Evolutionary conservation across 257 asterid species (phyloP), one percentile per base, ranked within the genome.

Genomic region (Marsdenia floribunda): DNA sequence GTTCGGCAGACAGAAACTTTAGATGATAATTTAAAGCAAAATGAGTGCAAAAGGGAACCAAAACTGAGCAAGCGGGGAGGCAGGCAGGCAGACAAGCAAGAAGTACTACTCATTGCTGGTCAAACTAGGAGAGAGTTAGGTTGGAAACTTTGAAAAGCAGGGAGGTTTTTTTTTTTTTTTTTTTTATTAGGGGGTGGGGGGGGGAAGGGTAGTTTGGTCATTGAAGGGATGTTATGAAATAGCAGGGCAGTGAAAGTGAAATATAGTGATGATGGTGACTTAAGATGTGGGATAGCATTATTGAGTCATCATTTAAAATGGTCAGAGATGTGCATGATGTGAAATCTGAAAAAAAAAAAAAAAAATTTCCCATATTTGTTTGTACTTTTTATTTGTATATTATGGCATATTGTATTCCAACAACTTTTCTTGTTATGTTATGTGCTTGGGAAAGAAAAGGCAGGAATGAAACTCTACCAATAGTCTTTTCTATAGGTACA

Each of bases 241-340:
- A 42, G 76, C 66, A 14, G 35, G 26, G 19, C 69, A 26, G 26
- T 59, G 70, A 14, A 59, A 60, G 76, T 73, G 59, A 60, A 21
- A 8, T 47, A 2, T 22, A 21, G 26, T n/a, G 73, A 13, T 3
- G 14, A 11, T 5, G n/a, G 60, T 69, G 58, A 46, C 24, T 24
- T 13, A 14, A 22, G 40, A n/a, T 4, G 49, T 44, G 0, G 49
- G 49, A 18, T n/a, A 26, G 60, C 3, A 64, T 74, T n/a, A 74
- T 74, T 35, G 55, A 64, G 66, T 64, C 66, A 64, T 74, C 42
- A 74, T 50, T 74, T 38, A 35, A 44, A 7, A 33, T 64, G 61
- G 65, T 49, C 78, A 65, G 78, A 64, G 38, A 50, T 63, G 49
- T 7, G 13, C 6, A 63, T 50, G 72, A 75, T 75, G 49, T 49